These are phyloP conservation scores for Leccinum boreale DNA, from an alignment of 768 basidiomycete genomes.

Conservation along the genomic window DNA sequence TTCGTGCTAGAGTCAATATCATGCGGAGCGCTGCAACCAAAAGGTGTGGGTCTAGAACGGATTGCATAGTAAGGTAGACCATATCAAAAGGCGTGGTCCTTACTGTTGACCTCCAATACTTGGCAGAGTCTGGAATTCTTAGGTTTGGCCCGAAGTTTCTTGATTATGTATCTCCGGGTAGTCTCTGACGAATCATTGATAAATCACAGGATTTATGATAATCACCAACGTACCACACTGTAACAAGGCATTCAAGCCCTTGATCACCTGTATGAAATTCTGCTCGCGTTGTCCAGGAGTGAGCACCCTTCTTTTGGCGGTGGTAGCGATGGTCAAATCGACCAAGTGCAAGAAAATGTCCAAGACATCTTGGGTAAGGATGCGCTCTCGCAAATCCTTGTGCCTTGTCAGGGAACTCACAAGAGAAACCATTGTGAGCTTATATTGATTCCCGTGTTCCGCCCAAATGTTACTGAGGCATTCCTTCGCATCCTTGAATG, in stretches of 20 bases:
- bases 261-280: slow-evolving; percentile 20
- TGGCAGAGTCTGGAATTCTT: slow-evolving; percentile 2
- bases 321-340: slow-evolving; percentile 8
- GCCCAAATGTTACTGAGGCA: too few relatives aligned
- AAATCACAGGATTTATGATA: background rate
- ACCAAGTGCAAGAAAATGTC: slow-evolving; percentile 11
- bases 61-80: background rate
- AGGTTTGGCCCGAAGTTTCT: background rate
- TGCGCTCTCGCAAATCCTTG: slow-evolving; percentile 1
- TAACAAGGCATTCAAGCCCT: slow-evolving; percentile 14
- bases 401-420: slow-evolving; percentile 21
- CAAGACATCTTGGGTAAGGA: slow-evolving; percentile 15
- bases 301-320: background rate
- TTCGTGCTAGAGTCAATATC: slow-evolving; percentile 13
- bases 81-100: background rate
- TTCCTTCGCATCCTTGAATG: background rate
- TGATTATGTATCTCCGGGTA: background rate
- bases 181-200: slow-evolving; percentile 2
- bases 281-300: background rate
- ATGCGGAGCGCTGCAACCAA: slow-evolving; percentile 18
- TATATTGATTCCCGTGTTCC: too few relatives aligned
- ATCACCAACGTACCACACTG: slow-evolving; percentile 12
- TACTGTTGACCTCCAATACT: slow-evolving; percentile 14
- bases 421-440: slow-evolving; percentile 17
- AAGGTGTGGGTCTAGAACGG: slow-evolving; percentile 1